Base-by-base conservation (phyloP, 345 rosid genomes). In the Dovyalis caffra region DNA sequence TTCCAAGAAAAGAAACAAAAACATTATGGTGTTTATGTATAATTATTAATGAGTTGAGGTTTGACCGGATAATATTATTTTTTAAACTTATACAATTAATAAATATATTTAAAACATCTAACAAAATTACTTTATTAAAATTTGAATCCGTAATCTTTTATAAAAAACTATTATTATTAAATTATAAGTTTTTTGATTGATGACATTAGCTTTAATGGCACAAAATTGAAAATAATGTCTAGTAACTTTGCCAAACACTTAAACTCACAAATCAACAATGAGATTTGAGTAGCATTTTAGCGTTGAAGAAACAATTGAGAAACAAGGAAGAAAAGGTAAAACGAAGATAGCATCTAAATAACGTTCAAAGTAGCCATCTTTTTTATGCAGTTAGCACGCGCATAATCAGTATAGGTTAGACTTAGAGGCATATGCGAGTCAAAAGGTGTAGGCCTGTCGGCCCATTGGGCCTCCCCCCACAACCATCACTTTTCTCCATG, bases 401-500 rank as follows among this genome's bases (percentile, higher is more conserved):
- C 18, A 72, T 7, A 29, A 32, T 64, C 6, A 37, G 21, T 70
- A 12, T 21, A 40, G 35, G 7, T 8, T 45, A 4, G 18, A 15
- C 71, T 25, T 43, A 26, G 3, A 15, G 32, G 18, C 4, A 43
- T 12, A 56, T 28, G 47, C 18, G 70, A 73, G 67, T 68, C 75
- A 38, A 78, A 75, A 65, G 73, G 33, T 0, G 31, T 0, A 45
- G 38, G 47, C 34, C 28, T 51, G 74, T 62, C 14, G 66, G 78
- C 74, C 81, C 81, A 76, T 74, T 70, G 80, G 76, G 76, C 78
- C 76, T 49, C 64, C 10, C 32, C 72, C 58, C 71, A 8, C 57
- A 29, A 0, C 58, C 72, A 34, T 49, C 64, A n/a, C 58, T 21
- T 51, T 8, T n/a, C 58, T 53, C 58, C 26, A 53, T 8, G 26